These are phyloP conservation scores for sorghum (Sorghum bicolor) DNA, from an alignment of 176 grass and related monocot species.

Conservation along the genomic window Sorghum_bicolor_NCBIv3 NC_012874.2:67184001-67184500, in stretches of 20 bases:
- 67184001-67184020: too few species aligned
- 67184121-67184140: neutral
- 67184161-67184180: neutral
- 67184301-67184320: too few species aligned
- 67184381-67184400: neutral
- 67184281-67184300: too few species aligned
- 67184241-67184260: neutral
- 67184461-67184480: neutral
- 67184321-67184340: neutral
- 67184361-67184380: neutral
- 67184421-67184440: neutral
- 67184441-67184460: too few species aligned
- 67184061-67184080: too few species aligned
- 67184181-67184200: too few species aligned
- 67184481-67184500: neutral
- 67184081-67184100: too few species aligned
- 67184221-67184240: neutral
- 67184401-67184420: neutral
- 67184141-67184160: neutral
- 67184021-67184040: too few species aligned
- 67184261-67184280: neutral
- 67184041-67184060: too few species aligned
- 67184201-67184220: neutral
- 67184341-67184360: neutral
- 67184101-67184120: too few species aligned